Conservation (phyloP, 768 basidiomycete species). For the Leccinum pellstonianum region DNA sequence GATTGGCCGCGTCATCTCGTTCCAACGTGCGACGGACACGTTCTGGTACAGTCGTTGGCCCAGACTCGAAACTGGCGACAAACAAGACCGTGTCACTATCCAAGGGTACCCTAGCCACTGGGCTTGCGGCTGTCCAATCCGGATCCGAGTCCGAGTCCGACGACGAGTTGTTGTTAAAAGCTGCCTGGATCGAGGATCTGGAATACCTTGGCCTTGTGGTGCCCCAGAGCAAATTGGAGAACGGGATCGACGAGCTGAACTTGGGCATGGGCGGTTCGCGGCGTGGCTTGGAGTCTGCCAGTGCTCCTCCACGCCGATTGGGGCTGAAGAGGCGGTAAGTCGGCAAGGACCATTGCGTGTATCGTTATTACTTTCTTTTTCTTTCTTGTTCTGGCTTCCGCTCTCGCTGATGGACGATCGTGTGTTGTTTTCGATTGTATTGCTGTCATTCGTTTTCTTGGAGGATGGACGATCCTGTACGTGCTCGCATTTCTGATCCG, state of each 20-base stretch:
- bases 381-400: background rate
- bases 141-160: slow-evolving; percentile 23
- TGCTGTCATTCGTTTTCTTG: slow-evolving; percentile 7
- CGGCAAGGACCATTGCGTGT: background rate
- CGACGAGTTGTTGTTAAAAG: slow-evolving; percentile 24
- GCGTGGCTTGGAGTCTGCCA: slow-evolving; percentile 5
- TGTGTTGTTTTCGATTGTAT: slow-evolving; percentile 3
- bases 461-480: background rate
- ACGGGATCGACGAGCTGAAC: slow-evolving; percentile 31
- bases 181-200: slow-evolving; percentile 22
- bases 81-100: background rate
- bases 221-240: slow-evolving; percentile 1
- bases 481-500: background rate
- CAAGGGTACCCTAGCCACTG: background rate
- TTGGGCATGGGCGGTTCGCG: slow-evolving; percentile 19
- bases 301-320: slow-evolving; percentile 7
- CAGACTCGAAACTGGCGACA: slow-evolving; percentile 23
- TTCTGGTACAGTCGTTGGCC: slow-evolving; percentile 47
- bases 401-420: background rate
- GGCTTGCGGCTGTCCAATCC: slow-evolving; percentile 1
- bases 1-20: background rate
- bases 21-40: slow-evolving; percentile 41
- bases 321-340: slow-evolving; percentile 13
- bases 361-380: background rate
- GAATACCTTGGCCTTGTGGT: slow-evolving; percentile 21